These are phyloP conservation scores for Paxillus rubicundulus DNA, from an alignment of 768 basidiomycete species.

Conservation along the genomic window DNA sequence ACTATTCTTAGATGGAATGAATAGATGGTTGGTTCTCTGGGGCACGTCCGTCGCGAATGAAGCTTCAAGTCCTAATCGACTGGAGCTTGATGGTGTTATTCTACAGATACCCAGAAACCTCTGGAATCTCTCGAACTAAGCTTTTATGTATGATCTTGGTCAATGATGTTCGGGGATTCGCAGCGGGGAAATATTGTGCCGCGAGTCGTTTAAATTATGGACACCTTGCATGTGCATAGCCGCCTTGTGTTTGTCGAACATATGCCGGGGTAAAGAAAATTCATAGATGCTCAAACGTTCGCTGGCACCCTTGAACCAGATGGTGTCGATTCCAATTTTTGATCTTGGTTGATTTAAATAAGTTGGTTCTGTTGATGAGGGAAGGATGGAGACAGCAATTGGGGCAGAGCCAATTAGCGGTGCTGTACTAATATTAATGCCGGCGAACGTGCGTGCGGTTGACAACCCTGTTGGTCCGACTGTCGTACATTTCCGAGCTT, in stretches of 20 bases:
- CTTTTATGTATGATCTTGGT: neutral
- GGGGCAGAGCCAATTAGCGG: conserved; percentile 2
- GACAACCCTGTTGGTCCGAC: conserved; percentile 25
- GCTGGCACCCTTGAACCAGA: neutral
- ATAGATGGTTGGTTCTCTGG: conserved; percentile 35
- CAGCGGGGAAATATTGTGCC: conserved; percentile 16
- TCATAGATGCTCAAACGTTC: neutral
- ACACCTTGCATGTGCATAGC: conserved; percentile 11
- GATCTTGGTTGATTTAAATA: conserved; percentile 29
- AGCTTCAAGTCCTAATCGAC: conserved; percentile 1
- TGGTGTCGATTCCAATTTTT: conserved; percentile 11
- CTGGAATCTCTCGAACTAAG: neutral
- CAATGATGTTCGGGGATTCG: neutral
- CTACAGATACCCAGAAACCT: conserved; percentile 7
- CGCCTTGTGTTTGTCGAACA: conserved; percentile 1
- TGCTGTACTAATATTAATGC: conserved; percentile 23
- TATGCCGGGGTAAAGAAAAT: neutral
- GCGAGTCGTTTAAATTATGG: conserved; percentile 29
- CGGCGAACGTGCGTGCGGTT: conserved; percentile 39
- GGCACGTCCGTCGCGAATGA: conserved; percentile 7
- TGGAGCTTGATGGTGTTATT: neutral
- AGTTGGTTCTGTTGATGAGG: conserved; percentile 15
- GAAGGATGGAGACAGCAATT: neutral
- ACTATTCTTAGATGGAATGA: conserved; percentile 68
- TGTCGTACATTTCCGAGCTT: conserved; percentile 19